Evolutionary conservation across 352 stramenopile genomes (phyloP), one percentile per base, ranked within the genome.

Genomic region (Paralagenidium karlingii): DNA sequence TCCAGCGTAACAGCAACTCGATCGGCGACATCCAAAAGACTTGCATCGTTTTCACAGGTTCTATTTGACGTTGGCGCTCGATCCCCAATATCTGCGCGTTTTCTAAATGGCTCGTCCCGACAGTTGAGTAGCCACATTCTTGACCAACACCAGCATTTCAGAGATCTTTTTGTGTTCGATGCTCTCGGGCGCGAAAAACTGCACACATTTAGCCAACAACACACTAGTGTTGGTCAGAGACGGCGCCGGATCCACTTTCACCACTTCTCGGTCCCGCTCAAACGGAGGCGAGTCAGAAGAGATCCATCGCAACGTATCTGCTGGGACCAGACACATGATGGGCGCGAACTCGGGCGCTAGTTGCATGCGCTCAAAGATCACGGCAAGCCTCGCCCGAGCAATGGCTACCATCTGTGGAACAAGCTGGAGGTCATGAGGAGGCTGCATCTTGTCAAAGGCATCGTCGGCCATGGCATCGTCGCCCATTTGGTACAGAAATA

Each of bases 71-170:
- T n/a, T n/a, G n/a, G n/a, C n/a, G n/a, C n/a, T n/a, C n/a, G n/a
- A n/a, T n/a, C n/a, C n/a, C n/a, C n/a, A n/a, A n/a, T n/a, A n/a
- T n/a, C n/a, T n/a, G n/a, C n/a, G n/a, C n/a, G n/a, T n/a, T n/a
- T n/a, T n/a, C n/a, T n/a, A n/a, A n/a, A n/a, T n/a, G n/a, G n/a
- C n/a, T n/a, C n/a, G n/a, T n/a, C n/a, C n/a, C n/a, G n/a, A n/a
- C 18, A 85, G 68, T 42, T 81, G 63, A 15, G 44, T 60, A 40
- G 82, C 84, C 32, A 82, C 68, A 24, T 85, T 68, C 49, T 88
- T 85, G n/a, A 82, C 73, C n/a, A 90, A 41, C 30, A 79, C 56
- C 0, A 68, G 82, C 76, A 90, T 90, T n/a, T 55, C 63, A 10
- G 53, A 70, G 11, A 82, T 55, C 44, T 78, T 83, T 15, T 68